Conservation (phyloP, 2,329 filamentous ascomycete species). For the Parastagonospora nodorum region DNA sequence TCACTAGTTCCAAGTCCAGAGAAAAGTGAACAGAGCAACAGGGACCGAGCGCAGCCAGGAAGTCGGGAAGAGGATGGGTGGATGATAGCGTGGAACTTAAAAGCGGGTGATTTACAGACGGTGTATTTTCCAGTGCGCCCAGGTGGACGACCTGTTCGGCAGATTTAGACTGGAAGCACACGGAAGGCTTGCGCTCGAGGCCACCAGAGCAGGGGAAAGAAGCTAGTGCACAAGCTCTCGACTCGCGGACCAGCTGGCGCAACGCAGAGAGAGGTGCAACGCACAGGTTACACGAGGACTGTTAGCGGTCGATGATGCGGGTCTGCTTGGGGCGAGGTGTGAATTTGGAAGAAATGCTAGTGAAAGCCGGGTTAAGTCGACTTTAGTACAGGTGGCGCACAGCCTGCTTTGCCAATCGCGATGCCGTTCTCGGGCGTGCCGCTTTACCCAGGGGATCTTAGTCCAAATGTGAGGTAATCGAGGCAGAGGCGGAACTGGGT, state of each 20-base stretch:
- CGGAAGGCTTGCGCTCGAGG: constrained; percentile 44
- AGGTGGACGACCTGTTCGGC: constrained; percentile 47
- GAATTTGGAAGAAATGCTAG: constrained; percentile 41
- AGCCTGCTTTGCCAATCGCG: constrained; percentile 44
- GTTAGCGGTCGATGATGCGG: constrained; percentile 38
- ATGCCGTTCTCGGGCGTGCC: constrained; percentile 29
- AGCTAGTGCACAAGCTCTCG: constrained; percentile 32
- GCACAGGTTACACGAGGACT: constrained; percentile 42
- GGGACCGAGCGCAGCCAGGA: constrained; percentile 42
- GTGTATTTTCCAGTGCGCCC: constrained; percentile 44
- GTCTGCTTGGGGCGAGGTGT: constrained; percentile 30
- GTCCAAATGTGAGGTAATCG: constrained; percentile 43
- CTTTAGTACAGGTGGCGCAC: constrained; percentile 40
- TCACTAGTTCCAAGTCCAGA: constrained; percentile 32
- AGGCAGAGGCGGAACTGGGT: no score
- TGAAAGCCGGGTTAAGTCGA: constrained; percentile 35
- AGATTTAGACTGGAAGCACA: constrained; percentile 47
- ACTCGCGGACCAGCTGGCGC: constrained; percentile 44
- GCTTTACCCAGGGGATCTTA: constrained; percentile 38
- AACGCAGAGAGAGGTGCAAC: constrained; percentile 40
- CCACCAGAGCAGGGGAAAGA: constrained; percentile 32
- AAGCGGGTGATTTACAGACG: constrained; percentile 57
- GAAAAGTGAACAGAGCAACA: constrained; percentile 34
- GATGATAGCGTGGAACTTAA: constrained; percentile 52
- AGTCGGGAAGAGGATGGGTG: constrained; percentile 42